Evolutionary conservation across 164 flowering plant species (phyloP).

Genomic region (Dillenia suffruticosa): DNA sequence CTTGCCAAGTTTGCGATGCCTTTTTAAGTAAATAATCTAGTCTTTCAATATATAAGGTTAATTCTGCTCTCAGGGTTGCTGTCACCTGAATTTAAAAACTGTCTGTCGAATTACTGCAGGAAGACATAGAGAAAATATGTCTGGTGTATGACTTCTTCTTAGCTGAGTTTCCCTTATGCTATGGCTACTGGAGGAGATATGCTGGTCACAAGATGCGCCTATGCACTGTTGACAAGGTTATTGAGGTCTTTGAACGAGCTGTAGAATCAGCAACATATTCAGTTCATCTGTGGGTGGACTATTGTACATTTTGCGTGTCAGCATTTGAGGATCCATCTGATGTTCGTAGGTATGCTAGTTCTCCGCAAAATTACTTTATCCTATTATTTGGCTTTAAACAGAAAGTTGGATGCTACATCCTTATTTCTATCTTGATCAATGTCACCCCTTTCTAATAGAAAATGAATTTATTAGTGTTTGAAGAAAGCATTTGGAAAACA

Average conservation of each 20-base stretch:
- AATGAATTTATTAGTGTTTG: no score
- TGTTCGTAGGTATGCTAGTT: constrained; percentile 62
- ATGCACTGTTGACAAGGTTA: constrained; percentile 43
- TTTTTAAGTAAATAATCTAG: background rate
- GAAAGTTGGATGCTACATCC: no score
- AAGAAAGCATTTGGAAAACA: no score
- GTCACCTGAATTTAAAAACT: background rate
- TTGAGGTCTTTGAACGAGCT: constrained; percentile 75
- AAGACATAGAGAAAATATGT: constrained; percentile 50
- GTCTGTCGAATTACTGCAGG: constrained; percentile 43
- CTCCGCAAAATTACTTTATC: no score
- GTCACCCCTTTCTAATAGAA: no score
- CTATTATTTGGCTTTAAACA: no score
- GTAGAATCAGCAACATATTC: constrained; percentile 60
- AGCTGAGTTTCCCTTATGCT: constrained; percentile 76
- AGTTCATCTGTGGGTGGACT: constrained; percentile 77
- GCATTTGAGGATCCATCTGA: constrained; percentile 66
- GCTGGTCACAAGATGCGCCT: constrained; percentile 65
- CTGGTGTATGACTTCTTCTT: constrained; percentile 72
- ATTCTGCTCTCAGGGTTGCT: constrained; percentile 3
- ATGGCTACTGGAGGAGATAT: constrained; percentile 92
- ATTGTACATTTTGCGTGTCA: constrained; percentile 52
- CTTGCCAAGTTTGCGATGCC: background rate
- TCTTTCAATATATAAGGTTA: background rate
- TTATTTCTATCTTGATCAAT: no score